These are phyloP conservation scores for Verticillium albo-atrum DNA, from an alignment of 2,329 filamentous ascomycete genomes.

Conservation along the genomic window DNA sequence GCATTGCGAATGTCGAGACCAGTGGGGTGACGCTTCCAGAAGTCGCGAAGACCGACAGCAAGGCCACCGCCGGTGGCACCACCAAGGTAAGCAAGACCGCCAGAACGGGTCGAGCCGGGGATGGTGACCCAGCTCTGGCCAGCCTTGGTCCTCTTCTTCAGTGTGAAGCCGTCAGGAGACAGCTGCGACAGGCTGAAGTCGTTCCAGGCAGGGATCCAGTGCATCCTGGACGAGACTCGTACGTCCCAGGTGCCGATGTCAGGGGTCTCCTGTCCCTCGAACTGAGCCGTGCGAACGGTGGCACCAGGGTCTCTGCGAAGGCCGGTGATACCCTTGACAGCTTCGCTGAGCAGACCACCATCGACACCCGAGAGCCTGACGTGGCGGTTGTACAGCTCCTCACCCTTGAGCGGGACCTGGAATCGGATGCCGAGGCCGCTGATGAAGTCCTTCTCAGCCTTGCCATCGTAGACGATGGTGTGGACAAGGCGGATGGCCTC, in stretches of 20 bases:
- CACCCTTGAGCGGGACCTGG: slow-evolving; percentile 45
- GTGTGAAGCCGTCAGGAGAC: slow-evolving; percentile 54
- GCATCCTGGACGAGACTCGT: slow-evolving; percentile 37
- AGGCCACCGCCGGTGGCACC: slow-evolving; percentile 53
- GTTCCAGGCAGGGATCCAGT: slow-evolving; percentile 55
- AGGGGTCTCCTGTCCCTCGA: slow-evolving; percentile 39
- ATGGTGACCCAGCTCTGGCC: slow-evolving; percentile 56
- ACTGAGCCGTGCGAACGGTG: slow-evolving; percentile 43
- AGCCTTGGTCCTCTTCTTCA: slow-evolving; percentile 55
- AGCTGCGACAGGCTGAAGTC: slow-evolving; percentile 54
- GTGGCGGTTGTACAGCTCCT: slow-evolving; percentile 55
- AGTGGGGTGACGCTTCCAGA: slow-evolving; percentile 60
- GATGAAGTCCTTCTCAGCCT: slow-evolving; percentile 45
- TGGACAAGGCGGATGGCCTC: slow-evolving; percentile 51
- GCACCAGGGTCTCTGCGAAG: slow-evolving; percentile 49
- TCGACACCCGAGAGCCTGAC: slow-evolving; percentile 50
- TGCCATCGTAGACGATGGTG: slow-evolving; percentile 50
- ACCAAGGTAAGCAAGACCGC: slow-evolving; percentile 55
- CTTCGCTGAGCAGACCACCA: slow-evolving; percentile 52
- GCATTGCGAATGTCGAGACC: slow-evolving; percentile 51
- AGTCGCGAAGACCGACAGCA: slow-evolving; percentile 53
- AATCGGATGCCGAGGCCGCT: slow-evolving; percentile 51
- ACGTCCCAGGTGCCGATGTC: slow-evolving; percentile 41
- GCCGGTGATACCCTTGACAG: slow-evolving; percentile 56
- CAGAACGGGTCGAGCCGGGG: slow-evolving; percentile 49